Percentiles rank a stretch among this genome's conserved stretches.
phyloP scores from a whole-genome alignment of 768 basidiomycete genomes.

The Candolleomyces aberdarensis region DNA sequence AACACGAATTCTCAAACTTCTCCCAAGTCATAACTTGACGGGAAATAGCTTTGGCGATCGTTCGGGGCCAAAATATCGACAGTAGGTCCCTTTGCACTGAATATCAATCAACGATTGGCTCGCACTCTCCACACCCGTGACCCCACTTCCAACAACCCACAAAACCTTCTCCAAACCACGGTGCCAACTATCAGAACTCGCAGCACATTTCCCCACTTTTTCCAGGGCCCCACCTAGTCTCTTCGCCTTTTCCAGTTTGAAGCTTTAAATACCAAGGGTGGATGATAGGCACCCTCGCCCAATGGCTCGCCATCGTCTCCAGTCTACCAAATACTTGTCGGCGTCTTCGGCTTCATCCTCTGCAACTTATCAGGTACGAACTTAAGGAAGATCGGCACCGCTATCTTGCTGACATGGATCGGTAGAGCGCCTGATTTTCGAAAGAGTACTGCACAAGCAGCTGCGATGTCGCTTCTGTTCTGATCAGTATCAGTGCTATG shows the following conservation, averaged over 20 bases:
- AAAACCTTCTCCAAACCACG: no score
- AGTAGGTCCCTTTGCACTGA: no score
- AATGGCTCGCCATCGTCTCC: slow-evolving; percentile 57
- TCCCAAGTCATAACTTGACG: no score
- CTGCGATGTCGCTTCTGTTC: slow-evolving; percentile 72
- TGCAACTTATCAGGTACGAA: slow-evolving; percentile 88
- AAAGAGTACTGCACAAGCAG: slow-evolving; percentile 38
- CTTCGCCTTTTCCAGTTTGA: slow-evolving; percentile 94
- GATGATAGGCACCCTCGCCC: slow-evolving; percentile 75
- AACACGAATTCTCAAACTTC: no score
- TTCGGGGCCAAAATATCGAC: no score
- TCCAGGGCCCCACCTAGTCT: slow-evolving; percentile 72
- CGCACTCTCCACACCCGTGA: no score
- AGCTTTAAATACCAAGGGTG: slow-evolving; percentile 74
- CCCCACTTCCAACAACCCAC: no score
- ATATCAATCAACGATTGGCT: no score
- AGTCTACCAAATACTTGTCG: slow-evolving; percentile 50
- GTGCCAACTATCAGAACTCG: slow-evolving; percentile 23
- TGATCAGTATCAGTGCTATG: slow-evolving; percentile 88
- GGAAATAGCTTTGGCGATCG: no score
- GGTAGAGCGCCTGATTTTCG: slow-evolving; percentile 45
- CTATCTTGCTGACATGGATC: slow-evolving; percentile 83
- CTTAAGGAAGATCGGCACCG: slow-evolving; percentile 67
- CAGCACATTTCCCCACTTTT: slow-evolving; percentile 66
- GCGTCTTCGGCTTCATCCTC: slow-evolving; percentile 66